Evolutionary conservation across 805 yeast genomes (phyloP).

Genomic region (Yarrowia sp.): DNA sequence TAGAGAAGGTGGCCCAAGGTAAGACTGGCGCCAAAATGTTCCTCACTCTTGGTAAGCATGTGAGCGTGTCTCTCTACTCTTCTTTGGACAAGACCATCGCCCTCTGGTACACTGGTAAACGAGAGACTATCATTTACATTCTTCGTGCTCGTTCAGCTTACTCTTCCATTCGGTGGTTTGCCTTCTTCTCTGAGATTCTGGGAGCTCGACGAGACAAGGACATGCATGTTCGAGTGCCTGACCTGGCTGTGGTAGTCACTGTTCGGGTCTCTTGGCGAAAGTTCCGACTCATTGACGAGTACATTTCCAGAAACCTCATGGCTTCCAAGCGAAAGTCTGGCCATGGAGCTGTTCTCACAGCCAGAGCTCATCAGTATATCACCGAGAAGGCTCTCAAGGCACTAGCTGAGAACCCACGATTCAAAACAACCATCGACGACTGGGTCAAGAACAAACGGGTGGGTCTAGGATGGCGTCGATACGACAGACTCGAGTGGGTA

Average conservation of each 20-base stretch:
- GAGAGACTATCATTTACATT: constrained; percentile 55
- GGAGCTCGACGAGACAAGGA: constrained; percentile 50
- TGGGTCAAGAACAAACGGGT: constrained; percentile 45
- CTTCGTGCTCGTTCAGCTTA: constrained; percentile 61
- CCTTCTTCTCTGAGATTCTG: constrained; percentile 59
- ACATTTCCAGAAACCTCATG: constrained; percentile 14
- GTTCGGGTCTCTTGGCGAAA: constrained; percentile 56
- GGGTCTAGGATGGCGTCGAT: constrained; percentile 69
- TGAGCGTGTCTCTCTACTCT: constrained; percentile 63
- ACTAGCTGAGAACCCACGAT: constrained; percentile 45
- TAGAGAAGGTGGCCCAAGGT: constrained; percentile 40
- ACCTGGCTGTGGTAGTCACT: constrained; percentile 55
- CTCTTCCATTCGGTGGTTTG: constrained; percentile 69
- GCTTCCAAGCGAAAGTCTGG: not conserved
- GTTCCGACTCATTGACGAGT: constrained; percentile 37
- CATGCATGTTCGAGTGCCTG: constrained; percentile 56
- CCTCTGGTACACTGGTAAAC: constrained; percentile 50
- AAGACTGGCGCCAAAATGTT: constrained; percentile 45
- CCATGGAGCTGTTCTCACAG: constrained; percentile 1
- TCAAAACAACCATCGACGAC: constrained; percentile 37
- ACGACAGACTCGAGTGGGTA: constrained; percentile 79
- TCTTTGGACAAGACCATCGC: constrained; percentile 73
- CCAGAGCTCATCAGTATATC: constrained; percentile 49
- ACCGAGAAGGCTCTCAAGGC: constrained; percentile 52
- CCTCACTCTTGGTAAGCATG: constrained; percentile 45